A percentile compares a stretch with the other conserved stretches of the same genome.
Conservation (phyloP, 2,329 filamentous ascomycete genomes). For the Penicillium sp. region DNA sequence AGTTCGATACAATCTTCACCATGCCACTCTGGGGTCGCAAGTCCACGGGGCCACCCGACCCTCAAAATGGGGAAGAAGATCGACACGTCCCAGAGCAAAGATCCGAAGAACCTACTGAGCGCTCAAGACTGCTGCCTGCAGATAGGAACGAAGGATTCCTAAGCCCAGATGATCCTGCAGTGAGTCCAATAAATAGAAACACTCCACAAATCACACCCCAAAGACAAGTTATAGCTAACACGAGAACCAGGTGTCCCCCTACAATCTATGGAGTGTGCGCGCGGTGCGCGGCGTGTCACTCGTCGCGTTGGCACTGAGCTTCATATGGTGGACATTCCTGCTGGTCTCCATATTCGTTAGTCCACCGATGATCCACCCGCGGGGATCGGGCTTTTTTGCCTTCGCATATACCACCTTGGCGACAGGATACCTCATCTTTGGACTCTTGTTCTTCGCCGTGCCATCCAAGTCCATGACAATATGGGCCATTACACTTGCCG, state of each 20-base stretch:
- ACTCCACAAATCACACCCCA: not conserved
- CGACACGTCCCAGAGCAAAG: conserved; percentile 2
- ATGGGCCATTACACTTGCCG: conserved; percentile 64
- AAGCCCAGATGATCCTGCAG: conserved; percentile 23
- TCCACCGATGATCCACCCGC: conserved; percentile 77
- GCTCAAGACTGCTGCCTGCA: conserved; percentile 14
- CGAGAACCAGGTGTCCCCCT: conserved; percentile 64
- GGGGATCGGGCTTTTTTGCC: conserved; percentile 88
- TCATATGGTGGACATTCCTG: conserved; percentile 89
- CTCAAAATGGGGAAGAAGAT: conserved; percentile 1
- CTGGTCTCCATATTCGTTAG: conserved; percentile 90
- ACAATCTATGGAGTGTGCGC: conserved; percentile 91
- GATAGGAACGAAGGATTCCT: conserved; percentile 10
- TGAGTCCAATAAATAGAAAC: conserved; percentile 1
- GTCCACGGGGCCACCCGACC: not conserved
- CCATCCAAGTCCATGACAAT: conserved; percentile 78
- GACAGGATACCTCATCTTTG: conserved; percentile 69
- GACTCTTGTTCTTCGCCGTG: conserved; percentile 80
- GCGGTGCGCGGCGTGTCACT: conserved; percentile 75
- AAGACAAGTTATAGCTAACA: not conserved
- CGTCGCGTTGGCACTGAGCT: conserved; percentile 69
- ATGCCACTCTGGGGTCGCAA: conserved; percentile 15
- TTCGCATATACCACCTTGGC: conserved; percentile 81
- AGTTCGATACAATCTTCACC: not conserved
- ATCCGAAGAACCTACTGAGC: conserved; percentile 28